Evolutionary conservation across 352 stramenopile species (phyloP).

Genomic region (Aphanomyces astaci): DNA sequence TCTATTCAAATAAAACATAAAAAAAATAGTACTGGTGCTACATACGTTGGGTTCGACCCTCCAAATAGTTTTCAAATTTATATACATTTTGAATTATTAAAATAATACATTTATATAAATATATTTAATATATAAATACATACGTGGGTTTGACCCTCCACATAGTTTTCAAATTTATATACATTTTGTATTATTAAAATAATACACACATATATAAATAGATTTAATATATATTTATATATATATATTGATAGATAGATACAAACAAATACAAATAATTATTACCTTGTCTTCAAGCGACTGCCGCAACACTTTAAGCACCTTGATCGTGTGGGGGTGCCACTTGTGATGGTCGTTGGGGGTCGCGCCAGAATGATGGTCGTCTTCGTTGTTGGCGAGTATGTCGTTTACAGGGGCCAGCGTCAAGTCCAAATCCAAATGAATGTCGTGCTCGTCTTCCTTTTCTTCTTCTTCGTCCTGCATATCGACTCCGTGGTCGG

Average conservation of each 20-base stretch:
- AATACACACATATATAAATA: too few species aligned
- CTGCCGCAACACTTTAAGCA: constrained; percentile 83
- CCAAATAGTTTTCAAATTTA: too few species aligned
- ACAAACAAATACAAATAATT: not conserved
- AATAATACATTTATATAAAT: too few species aligned
- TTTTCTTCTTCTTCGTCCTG: constrained; percentile 39
- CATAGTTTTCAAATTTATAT: too few species aligned
- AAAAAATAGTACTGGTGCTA: too few species aligned
- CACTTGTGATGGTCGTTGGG: constrained; percentile 97
- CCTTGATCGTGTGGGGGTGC: constrained; percentile 96
- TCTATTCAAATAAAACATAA: too few species aligned
- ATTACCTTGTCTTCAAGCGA: constrained; percentile 62
- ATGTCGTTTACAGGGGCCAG: constrained; percentile 70
- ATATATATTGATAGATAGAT: not conserved
- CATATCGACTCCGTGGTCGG: constrained; percentile 26
- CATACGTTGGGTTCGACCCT: too few species aligned
- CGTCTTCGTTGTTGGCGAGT: constrained; percentile 43
- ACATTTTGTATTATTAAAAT: too few species aligned
- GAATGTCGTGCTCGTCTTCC: constrained; percentile 35
- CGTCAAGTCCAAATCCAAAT: constrained; percentile 57
- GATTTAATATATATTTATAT: too few species aligned
- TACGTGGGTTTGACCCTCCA: too few species aligned
- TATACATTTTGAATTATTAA: not conserved
- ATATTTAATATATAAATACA: too few species aligned
- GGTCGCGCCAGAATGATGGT: too few species aligned